A percentile compares a stretch with the other conserved stretches of the same genome.
Evolutionary conservation across 2,329 filamentous ascomycete species (phyloP).

Genomic region (Ophiognomonia clavigignenti-juglandacearum): DNA sequence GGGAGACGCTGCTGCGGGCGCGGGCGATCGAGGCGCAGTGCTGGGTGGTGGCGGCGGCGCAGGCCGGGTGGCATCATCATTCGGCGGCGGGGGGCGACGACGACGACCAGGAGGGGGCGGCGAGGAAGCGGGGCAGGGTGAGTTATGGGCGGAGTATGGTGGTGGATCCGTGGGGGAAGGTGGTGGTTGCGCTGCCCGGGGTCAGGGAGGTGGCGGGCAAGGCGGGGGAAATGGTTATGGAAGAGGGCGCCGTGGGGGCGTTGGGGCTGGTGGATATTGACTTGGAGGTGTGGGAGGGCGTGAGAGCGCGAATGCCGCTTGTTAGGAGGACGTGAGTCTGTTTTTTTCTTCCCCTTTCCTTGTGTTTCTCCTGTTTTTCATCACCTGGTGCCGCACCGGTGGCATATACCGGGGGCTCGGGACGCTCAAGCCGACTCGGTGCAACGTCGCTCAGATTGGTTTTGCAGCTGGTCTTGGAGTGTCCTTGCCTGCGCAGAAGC

Average conservation of each 20-base stretch:
- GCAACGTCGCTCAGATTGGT: too few relatives aligned
- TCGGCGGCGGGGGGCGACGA: too few relatives aligned
- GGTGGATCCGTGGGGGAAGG: slow-evolving; percentile 79
- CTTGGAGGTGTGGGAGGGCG: slow-evolving; percentile 37
- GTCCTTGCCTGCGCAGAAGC: too few relatives aligned
- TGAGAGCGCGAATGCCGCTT: slow-evolving; percentile 49
- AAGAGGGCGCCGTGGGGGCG: slow-evolving; percentile 35
- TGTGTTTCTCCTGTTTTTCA: neutral
- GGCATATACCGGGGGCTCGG: too few relatives aligned
- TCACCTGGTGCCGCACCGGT: too few relatives aligned
- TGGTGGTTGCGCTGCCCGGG: slow-evolving; percentile 54
- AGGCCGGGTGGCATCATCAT: too few relatives aligned
- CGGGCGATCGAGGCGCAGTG: slow-evolving; percentile 85
- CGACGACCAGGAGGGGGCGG: too few relatives aligned
- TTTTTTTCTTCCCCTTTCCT: slow-evolving; percentile 1
- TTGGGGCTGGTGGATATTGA: slow-evolving; percentile 54
- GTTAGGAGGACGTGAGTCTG: slow-evolving; percentile 46
- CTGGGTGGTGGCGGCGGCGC: slow-evolving; percentile 83
- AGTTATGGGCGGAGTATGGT: slow-evolving; percentile 87
- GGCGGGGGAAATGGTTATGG: slow-evolving; percentile 33
- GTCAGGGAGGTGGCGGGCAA: slow-evolving; percentile 44
- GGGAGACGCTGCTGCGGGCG: slow-evolving; percentile 72
- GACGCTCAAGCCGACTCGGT: too few relatives aligned
- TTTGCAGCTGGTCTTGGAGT: too few relatives aligned
- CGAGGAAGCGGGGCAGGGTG: slow-evolving; percentile 39